These are phyloP conservation scores for Globisporangium parvum DNA, from an alignment of 352 stramenopile species.

Conservation along the genomic window DNA sequence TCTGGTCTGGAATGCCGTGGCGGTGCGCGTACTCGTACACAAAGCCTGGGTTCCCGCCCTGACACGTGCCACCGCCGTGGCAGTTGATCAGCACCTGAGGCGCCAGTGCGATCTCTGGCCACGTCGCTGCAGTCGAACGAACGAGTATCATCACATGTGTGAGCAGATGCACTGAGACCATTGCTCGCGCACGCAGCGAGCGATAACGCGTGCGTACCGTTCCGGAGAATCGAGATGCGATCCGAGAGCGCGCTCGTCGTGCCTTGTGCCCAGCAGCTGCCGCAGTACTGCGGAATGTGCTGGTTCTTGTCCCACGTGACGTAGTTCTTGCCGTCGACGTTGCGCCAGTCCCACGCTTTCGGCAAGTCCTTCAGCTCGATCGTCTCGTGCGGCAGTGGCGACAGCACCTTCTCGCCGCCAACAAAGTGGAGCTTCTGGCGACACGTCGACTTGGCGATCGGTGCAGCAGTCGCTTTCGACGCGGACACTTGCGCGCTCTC, in stretches of 20 bases:
- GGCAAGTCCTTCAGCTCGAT: constrained; percentile 83
- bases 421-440: constrained; percentile 60
- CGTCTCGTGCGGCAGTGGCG: constrained; percentile 67
- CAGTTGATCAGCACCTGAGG: constrained; percentile 86
- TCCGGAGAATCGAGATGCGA: constrained; percentile 88
- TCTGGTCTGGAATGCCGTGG: constrained; percentile 90
- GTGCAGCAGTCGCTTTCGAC: too few species aligned
- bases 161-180: too few species aligned
- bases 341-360: constrained; percentile 92
- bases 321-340: constrained; percentile 92
- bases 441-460: constrained; percentile 28
- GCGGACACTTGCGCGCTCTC: too few species aligned
- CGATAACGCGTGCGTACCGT: too few species aligned
- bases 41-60: constrained; percentile 71
- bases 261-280: constrained; percentile 90
- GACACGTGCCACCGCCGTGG: constrained; percentile 67
- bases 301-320: constrained; percentile 98
- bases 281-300: constrained; percentile 94
- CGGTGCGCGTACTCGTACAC: constrained; percentile 86
- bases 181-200: too few species aligned
- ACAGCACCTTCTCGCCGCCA: constrained; percentile 62
- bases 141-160: not conserved
- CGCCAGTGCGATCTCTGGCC: constrained; percentile 77
- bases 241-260: constrained; percentile 87
- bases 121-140: constrained; percentile 31